Evolutionary conservation across 352 stramenopile genomes (phyloP).

Genomic region (Phytophthora citricola): DNA sequence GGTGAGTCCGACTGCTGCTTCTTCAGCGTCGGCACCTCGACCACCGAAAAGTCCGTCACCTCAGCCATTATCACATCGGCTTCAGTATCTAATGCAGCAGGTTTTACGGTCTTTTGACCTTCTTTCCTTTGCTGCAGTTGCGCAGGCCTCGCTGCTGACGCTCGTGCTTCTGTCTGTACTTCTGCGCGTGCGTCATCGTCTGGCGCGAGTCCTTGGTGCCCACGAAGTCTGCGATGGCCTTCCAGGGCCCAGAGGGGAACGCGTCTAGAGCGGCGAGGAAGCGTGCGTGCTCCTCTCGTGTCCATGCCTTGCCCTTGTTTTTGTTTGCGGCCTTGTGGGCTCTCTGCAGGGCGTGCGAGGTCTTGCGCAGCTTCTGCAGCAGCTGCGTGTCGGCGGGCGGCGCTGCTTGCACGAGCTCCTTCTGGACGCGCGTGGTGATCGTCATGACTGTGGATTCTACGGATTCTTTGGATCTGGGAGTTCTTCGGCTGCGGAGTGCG

Average conservation of each 20-base stretch:
- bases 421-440: slow-evolving; percentile 67
- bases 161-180: slow-evolving; percentile 82
- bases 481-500: background rate
- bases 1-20: slow-evolving; percentile 43
- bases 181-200: slow-evolving; percentile 89
- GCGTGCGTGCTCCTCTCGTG: slow-evolving; percentile 54
- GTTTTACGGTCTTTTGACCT: slow-evolving; percentile 3
- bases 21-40: slow-evolving; percentile 19
- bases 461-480: no score
- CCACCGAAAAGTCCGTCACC: slow-evolving; percentile 16
- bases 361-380: slow-evolving; percentile 35
- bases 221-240: slow-evolving; percentile 66
- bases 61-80: slow-evolving; percentile 15
- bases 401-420: slow-evolving; percentile 54
- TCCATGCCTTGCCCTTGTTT: slow-evolving; percentile 70
- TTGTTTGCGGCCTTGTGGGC: slow-evolving; percentile 39
- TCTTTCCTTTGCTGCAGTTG: slow-evolving; percentile 39
- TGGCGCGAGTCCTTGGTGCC: slow-evolving; percentile 88
- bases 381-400: slow-evolving; percentile 31
- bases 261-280: slow-evolving; percentile 65
- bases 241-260: slow-evolving; percentile 66
- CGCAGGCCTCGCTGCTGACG: slow-evolving; percentile 56
- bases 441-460: slow-evolving; percentile 35
- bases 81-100: slow-evolving; percentile 1
- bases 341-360: slow-evolving; percentile 2